Percentiles rank a stretch among this genome's conserved stretches.
Evolutionary conservation across 768 basidiomycete species (phyloP).

Genomic region (Royoungia palumana): DNA sequence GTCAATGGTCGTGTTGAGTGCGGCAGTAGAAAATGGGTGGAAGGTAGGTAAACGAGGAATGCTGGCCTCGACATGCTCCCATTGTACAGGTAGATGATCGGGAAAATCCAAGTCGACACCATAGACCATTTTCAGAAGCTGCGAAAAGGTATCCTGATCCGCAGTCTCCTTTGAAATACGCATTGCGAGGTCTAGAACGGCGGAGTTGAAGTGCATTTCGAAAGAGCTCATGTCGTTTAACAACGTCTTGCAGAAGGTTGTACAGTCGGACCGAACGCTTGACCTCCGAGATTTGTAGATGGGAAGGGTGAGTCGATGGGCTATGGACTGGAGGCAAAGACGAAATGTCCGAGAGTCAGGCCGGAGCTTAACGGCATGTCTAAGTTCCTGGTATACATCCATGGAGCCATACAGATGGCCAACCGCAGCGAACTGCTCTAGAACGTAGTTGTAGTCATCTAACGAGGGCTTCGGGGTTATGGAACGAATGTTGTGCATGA

Average conservation of each 20-base stretch:
- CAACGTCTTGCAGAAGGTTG: slow-evolving; percentile 46
- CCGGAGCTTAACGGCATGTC: slow-evolving; percentile 35
- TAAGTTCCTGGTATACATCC: slow-evolving; percentile 60
- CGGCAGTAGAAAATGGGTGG: slow-evolving; percentile 56
- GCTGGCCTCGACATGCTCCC: slow-evolving; percentile 6
- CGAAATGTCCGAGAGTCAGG: slow-evolving; percentile 59
- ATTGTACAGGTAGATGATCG: slow-evolving; percentile 51
- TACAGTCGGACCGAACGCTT: slow-evolving; percentile 40
- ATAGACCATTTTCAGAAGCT: slow-evolving; percentile 64
- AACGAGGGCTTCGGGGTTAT: slow-evolving; percentile 40
- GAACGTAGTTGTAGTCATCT: slow-evolving; percentile 72
- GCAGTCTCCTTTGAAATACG: slow-evolving; percentile 65
- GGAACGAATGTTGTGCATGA: slow-evolving; percentile 69
- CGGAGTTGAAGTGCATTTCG: slow-evolving; percentile 49
- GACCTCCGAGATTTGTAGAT: slow-evolving; percentile 37
- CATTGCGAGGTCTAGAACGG: slow-evolving; percentile 62
- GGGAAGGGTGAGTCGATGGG: slow-evolving; percentile 63
- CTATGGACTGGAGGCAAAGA: slow-evolving; percentile 65
- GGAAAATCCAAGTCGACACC: slow-evolving; percentile 76
- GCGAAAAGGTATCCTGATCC: slow-evolving; percentile 53
- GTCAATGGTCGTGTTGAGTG: slow-evolving; percentile 73
- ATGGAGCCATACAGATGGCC: slow-evolving; percentile 64
- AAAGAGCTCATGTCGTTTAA: slow-evolving; percentile 55
- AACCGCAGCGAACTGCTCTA: slow-evolving; percentile 71
- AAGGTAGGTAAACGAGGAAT: slow-evolving; percentile 21